A percentile compares a stretch with the other conserved stretches of the same genome.
These are phyloP conservation scores for Hibiscus syriacus DNA, from an alignment of 345 rosid species.

Conservation along the genomic window DNA sequence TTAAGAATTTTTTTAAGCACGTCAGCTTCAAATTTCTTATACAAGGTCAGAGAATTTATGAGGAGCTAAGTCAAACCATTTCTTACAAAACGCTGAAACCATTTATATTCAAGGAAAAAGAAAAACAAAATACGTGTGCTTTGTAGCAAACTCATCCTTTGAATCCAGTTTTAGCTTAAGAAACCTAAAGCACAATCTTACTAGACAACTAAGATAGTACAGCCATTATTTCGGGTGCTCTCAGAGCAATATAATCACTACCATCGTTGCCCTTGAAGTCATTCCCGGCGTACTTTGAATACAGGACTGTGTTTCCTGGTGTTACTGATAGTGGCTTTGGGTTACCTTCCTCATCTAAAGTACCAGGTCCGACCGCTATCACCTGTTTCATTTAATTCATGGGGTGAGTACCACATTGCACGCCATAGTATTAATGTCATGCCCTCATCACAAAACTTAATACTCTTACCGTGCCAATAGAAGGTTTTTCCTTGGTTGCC, in stretches of 20 bases:
- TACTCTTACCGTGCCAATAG: background rate
- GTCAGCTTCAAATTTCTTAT: too few relatives aligned
- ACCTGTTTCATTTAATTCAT: background rate
- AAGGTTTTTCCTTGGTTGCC: background rate
- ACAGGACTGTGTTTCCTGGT: conserved; percentile 71
- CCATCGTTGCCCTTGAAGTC: too few relatives aligned
- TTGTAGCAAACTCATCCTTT: background rate
- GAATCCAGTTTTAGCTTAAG: background rate
- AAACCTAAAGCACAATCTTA: background rate
- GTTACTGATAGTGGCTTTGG: conserved; percentile 8
- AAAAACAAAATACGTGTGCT: background rate
- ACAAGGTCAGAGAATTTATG: too few relatives aligned
- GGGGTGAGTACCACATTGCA: background rate
- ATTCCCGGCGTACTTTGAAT: conserved; percentile 89
- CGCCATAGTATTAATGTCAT: background rate
- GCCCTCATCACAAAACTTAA: too few relatives aligned
- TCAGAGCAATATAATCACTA: conserved; percentile 42
- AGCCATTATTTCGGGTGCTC: conserved; percentile 85
- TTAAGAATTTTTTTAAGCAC: too few relatives aligned
- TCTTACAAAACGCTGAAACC: too few relatives aligned
- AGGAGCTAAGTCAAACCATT: too few relatives aligned
- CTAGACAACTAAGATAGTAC: conserved; percentile 27
- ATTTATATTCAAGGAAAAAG: background rate
- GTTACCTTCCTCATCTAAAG: background rate
- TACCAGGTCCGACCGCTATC: background rate